A percentile compares a stretch with the other conserved stretches of the same genome.
These are phyloP conservation scores for Conoideocrella luteorostrata DNA, from an alignment of 2,329 filamentous ascomycete species.

Conservation along the genomic window DNA sequence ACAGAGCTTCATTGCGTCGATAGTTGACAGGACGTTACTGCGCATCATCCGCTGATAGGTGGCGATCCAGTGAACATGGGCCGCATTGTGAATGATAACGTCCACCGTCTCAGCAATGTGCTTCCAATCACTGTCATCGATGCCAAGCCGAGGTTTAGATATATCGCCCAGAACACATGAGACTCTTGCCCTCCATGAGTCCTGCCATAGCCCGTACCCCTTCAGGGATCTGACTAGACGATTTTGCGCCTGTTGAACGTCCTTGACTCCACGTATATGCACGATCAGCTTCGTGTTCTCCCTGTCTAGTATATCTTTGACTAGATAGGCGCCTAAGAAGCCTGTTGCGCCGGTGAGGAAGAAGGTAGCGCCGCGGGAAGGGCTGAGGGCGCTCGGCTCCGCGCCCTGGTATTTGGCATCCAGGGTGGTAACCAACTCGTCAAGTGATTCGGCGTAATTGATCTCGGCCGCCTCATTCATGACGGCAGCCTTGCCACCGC, in stretches of 20 bases:
- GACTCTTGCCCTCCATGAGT: slow-evolving; percentile 57
- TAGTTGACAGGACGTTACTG: slow-evolving; percentile 74
- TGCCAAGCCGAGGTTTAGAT: slow-evolving; percentile 63
- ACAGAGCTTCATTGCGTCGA: slow-evolving; percentile 71
- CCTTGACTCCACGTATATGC: slow-evolving; percentile 63
- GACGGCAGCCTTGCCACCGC: slow-evolving; percentile 16
- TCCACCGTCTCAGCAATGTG: slow-evolving; percentile 60
- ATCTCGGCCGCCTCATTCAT: slow-evolving; percentile 37
- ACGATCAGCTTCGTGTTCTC: slow-evolving; percentile 50
- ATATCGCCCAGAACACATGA: slow-evolving; percentile 71
- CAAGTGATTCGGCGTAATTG: slow-evolving; percentile 47
- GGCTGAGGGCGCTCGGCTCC: slow-evolving; percentile 27
- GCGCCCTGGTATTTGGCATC: slow-evolving; percentile 30
- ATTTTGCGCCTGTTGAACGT: slow-evolving; percentile 50
- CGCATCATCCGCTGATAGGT: slow-evolving; percentile 65
- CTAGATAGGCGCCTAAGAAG: slow-evolving; percentile 77
- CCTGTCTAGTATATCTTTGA: slow-evolving; percentile 65
- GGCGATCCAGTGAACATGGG: slow-evolving; percentile 74
- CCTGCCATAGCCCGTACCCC: slow-evolving; percentile 75
- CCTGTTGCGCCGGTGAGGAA: slow-evolving; percentile 76
- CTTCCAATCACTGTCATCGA: slow-evolving; percentile 62
- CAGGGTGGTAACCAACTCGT: slow-evolving; percentile 43
- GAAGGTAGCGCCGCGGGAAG: slow-evolving; percentile 44
- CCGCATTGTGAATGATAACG: slow-evolving; percentile 76
- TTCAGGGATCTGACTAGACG: slow-evolving; percentile 62